Evolutionary conservation across 306 rosid genomes (phyloP).

Genomic region (Castanea sativa): DNA sequence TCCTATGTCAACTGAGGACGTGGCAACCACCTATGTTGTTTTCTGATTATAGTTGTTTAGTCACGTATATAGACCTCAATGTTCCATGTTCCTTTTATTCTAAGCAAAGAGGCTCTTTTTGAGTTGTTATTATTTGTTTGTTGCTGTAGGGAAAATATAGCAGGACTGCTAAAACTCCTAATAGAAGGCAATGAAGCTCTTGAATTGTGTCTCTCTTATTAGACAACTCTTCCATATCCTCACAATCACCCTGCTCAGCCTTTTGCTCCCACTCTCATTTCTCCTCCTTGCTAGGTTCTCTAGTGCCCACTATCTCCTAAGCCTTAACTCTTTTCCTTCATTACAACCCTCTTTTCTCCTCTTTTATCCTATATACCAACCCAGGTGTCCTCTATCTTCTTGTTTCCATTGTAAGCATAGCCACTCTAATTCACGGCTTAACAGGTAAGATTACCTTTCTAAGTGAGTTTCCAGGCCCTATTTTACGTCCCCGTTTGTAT

Average conservation of each 20-base stretch:
- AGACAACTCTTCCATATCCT: conserved; percentile 50
- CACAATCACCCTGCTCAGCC: conserved; percentile 58
- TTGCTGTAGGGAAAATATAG: conserved; percentile 34
- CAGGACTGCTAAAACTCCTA: conserved; percentile 10
- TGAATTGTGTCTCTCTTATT: conserved; percentile 22
- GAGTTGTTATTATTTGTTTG: not conserved
- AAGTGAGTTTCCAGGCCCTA: conserved; percentile 1
- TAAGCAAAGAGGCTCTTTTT: conserved; percentile 13
- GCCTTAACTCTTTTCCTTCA: not conserved
- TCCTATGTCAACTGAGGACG: conserved; percentile 52
- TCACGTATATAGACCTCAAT: conserved; percentile 23
- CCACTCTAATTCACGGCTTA: conserved; percentile 46
- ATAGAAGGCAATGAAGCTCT: conserved; percentile 26
- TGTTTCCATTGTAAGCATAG: conserved; percentile 39
- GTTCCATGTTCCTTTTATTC: conserved; percentile 26
- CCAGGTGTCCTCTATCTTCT: conserved; percentile 48
- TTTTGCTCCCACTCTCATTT: conserved; percentile 74
- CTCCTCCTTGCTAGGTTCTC: conserved; percentile 66
- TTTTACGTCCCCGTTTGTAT: conserved; percentile 35
- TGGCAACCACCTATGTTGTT: conserved; percentile 46
- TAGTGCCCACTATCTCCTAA: conserved; percentile 34
- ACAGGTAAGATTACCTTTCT: conserved; percentile 34
- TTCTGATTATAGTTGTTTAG: conserved; percentile 12
- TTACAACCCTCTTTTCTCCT: conserved; percentile 11
- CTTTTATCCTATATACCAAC: conserved; percentile 29